Conservation (phyloP, 441 rosid species). For the Erodium texanum region DNA sequence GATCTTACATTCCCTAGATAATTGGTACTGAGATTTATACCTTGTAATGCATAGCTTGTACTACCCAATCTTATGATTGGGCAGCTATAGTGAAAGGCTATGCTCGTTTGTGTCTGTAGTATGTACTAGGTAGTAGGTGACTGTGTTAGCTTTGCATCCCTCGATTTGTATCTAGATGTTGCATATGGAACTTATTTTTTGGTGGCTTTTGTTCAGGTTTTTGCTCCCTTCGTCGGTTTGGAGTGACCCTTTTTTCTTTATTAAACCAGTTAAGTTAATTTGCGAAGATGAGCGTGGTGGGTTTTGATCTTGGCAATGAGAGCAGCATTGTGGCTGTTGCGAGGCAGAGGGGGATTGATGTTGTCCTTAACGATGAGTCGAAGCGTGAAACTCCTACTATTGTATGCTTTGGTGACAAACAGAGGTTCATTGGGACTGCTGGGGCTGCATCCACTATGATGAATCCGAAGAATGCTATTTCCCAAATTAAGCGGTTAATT, state of each 20-base stretch:
- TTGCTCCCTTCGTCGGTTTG: background rate
- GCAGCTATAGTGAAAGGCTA: background rate
- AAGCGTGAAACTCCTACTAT: constrained; percentile 93
- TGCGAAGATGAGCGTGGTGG: constrained; percentile 80
- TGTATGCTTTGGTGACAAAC: constrained; percentile 93
- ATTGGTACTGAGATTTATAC: no score
- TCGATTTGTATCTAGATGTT: background rate
- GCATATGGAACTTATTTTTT: no score
- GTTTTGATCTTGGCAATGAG: constrained; percentile 93
- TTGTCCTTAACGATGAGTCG: constrained; percentile 91
- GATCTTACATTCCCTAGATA: background rate
- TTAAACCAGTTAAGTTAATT: background rate
- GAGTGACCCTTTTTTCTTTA: no score
- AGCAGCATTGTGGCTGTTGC: constrained; percentile 88
- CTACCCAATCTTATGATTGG: background rate
- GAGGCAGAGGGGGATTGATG: constrained; percentile 92
- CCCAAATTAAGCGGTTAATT: constrained; percentile 76
- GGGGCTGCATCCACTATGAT: constrained; percentile 93
- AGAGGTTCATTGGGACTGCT: constrained; percentile 89
- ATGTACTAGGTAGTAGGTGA: no score
- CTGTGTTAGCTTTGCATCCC: background rate
- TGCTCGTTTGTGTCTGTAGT: no score
- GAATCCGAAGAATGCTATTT: constrained; percentile 87
- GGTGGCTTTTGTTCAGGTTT: background rate
- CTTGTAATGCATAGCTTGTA: no score